phyloP scores from a whole-genome alignment of 805 yeast genomes.

The Ogataea philodendri region DNA sequence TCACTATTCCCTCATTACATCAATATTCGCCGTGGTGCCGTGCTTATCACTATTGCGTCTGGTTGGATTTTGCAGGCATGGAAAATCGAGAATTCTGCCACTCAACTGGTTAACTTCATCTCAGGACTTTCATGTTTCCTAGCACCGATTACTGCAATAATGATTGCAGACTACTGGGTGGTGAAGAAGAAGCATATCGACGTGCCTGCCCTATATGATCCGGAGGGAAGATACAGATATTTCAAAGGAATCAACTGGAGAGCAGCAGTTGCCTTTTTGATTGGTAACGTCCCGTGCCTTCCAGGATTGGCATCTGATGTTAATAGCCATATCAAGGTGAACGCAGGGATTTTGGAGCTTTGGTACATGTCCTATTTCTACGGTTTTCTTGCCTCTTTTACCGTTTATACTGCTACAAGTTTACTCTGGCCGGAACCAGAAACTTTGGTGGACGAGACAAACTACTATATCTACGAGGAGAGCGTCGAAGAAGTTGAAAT shows the following conservation, averaged over 20 bases:
- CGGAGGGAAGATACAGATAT: slow-evolving; percentile 40
- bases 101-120: slow-evolving; percentile 38
- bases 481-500: slow-evolving; percentile 11
- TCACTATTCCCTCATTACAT: slow-evolving; percentile 56
- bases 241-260: slow-evolving; percentile 45
- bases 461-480: slow-evolving; percentile 7
- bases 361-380: slow-evolving; percentile 34
- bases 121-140: slow-evolving; percentile 38
- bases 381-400: slow-evolving; percentile 30
- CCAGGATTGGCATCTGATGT: slow-evolving; percentile 39
- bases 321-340: slow-evolving; percentile 24
- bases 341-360: slow-evolving; percentile 26
- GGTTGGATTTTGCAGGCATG: slow-evolving; percentile 43
- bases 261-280: slow-evolving; percentile 37
- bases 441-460: slow-evolving; percentile 9
- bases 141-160: slow-evolving; percentile 40
- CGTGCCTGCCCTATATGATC: slow-evolving; percentile 35
- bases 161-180: slow-evolving; percentile 40
- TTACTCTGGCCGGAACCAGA: slow-evolving; percentile 19
- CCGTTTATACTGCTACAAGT: slow-evolving; percentile 26
- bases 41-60: slow-evolving; percentile 32
- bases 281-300: slow-evolving; percentile 39
- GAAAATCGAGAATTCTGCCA: slow-evolving; percentile 37
- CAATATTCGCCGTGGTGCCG: slow-evolving; percentile 56
- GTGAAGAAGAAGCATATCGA: slow-evolving; percentile 37